These are phyloP conservation scores for Nakazawaea pomicola DNA, from an alignment of 805 yeast species.

Conservation along the genomic window DNA sequence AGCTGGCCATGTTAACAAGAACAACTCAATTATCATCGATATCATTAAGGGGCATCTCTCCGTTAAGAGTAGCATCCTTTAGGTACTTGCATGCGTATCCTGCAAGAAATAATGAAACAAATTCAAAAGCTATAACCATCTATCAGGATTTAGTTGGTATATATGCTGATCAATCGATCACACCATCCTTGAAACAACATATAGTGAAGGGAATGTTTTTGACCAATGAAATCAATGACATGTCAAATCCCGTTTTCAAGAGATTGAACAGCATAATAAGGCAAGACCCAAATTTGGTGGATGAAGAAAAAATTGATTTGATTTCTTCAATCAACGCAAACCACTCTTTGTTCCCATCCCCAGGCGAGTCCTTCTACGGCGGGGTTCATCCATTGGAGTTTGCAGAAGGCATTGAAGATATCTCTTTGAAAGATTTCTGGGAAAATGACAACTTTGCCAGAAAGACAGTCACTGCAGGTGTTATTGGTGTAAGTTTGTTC, in stretches of 20 bases:
- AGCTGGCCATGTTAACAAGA: too few species aligned
- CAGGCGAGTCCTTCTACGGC: too few species aligned
- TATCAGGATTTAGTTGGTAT: constrained; percentile 7
- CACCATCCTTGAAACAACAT: constrained; percentile 2
- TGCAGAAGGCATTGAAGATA: background rate
- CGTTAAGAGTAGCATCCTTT: background rate
- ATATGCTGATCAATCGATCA: constrained; percentile 8
- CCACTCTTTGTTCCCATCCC: background rate
- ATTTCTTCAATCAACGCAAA: constrained; percentile 4
- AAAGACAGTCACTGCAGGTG: background rate
- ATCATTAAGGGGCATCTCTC: too few species aligned
- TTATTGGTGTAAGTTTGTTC: background rate
- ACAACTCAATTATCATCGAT: too few species aligned
- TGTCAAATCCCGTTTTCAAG: constrained; percentile 29
- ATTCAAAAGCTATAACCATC: constrained; percentile 4
- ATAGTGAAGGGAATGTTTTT: constrained; percentile 7
- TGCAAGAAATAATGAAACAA: background rate
- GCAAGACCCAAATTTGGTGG: constrained; percentile 32
- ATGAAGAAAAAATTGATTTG: constrained; percentile 8
- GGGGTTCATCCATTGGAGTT: background rate
- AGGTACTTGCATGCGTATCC: background rate
- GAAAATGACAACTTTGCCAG: background rate
- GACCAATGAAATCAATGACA: constrained; percentile 29
- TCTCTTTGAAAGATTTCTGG: background rate
- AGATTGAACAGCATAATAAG: constrained; percentile 35